Evolutionary conservation across 148 eudicot species (phyloP).

Genomic region (Polygonum aviculare): DNA sequence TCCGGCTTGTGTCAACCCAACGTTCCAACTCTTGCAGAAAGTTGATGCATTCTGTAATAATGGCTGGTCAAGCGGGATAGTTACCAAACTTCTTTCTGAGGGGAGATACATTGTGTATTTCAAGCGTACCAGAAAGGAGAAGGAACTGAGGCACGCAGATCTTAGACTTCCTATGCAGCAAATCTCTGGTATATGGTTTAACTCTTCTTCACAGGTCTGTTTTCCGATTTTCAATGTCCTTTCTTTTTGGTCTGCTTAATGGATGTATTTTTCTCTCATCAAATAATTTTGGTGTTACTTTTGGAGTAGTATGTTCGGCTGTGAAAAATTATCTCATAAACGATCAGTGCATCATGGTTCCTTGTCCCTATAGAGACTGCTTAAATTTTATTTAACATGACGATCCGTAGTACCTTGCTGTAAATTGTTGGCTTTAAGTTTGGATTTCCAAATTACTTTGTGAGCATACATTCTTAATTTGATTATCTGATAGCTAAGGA

Average conservation of each 20-base stretch:
- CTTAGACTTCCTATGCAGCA: constrained; percentile 38
- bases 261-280: background rate
- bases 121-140: constrained; percentile 29
- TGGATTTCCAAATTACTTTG: background rate
- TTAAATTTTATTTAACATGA: background rate
- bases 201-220: constrained; percentile 34
- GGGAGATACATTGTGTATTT: constrained; percentile 35
- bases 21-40: constrained; percentile 33
- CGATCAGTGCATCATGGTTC: background rate
- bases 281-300: background rate
- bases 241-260: background rate
- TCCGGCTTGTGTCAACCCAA: constrained; percentile 18
- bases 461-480: background rate
- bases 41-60: constrained; percentile 36
- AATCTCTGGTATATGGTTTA: constrained; percentile 26
- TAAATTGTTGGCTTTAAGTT: background rate
- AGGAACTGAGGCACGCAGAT: constrained; percentile 26
- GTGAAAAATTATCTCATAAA: background rate
- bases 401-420: background rate
- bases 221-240: background rate
- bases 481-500: background rate
- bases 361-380: background rate
- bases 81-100: constrained; percentile 31
- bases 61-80: constrained; percentile 40
- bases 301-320: background rate